Conservation (phyloP, 2,329 filamentous ascomycete genomes). For the Akanthomyces muscarius region DNA sequence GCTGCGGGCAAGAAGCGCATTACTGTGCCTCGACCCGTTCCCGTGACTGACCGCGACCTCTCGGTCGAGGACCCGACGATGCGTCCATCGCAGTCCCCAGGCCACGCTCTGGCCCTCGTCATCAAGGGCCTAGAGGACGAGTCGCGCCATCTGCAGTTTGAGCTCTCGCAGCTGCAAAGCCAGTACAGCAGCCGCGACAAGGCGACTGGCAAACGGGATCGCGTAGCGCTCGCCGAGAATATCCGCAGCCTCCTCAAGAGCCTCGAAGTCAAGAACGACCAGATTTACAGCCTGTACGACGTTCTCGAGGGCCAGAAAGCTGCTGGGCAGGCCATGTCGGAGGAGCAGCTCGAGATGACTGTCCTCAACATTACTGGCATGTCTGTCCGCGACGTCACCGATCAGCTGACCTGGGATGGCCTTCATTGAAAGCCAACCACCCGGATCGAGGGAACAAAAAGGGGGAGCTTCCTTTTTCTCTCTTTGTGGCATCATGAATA, state of each 20-base stretch:
- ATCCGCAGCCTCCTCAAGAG: constrained; percentile 59
- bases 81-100: constrained; percentile 65
- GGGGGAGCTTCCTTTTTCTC: neutral
- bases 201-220: constrained; percentile 59
- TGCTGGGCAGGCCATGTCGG: constrained; percentile 58
- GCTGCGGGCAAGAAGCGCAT: constrained; percentile 53
- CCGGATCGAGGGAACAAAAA: neutral
- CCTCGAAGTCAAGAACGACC: constrained; percentile 70
- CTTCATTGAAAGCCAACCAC: constrained; percentile 26
- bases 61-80: constrained; percentile 50
- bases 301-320: constrained; percentile 76
- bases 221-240: constrained; percentile 55
- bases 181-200: constrained; percentile 65
- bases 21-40: constrained; percentile 59
- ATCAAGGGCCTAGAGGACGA: constrained; percentile 81
- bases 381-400: constrained; percentile 40
- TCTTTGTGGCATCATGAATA: constrained; percentile 9
- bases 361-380: constrained; percentile 51
- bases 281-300: constrained; percentile 80
- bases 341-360: constrained; percentile 61
- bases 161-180: constrained; percentile 58
- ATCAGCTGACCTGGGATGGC: constrained; percentile 41
- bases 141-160: constrained; percentile 68
- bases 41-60: constrained; percentile 59
- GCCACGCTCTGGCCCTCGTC: constrained; percentile 71